Base-by-base conservation (phyloP, 2,329 filamentous ascomycete species). In the Monosporascus cannonballus region DNA sequence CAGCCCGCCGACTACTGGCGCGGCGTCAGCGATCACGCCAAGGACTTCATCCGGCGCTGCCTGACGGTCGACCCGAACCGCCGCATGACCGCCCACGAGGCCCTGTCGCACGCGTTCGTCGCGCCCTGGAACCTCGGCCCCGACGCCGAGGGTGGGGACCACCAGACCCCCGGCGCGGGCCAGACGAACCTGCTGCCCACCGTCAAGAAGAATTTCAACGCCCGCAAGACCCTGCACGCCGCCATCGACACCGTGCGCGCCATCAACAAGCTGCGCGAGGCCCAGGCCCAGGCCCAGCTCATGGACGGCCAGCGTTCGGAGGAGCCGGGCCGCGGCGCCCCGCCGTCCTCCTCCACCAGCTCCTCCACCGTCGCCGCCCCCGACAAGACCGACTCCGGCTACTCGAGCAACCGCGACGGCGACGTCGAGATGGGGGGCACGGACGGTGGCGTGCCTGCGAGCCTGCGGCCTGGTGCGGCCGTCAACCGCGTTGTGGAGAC, bases 1-100 rank as follows among this genome's bases (percentile, higher is more conserved):
- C 93, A 90, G 4, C 94, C 94, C 1, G 74, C 89, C 56, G 93
- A 96, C 69, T 97, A 97, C 78, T 99, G 94, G 94, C 88, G 92
- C 57, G 90, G 90, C 55, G 93, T 99, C 56, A 96, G 90, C 24
- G 79, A 86, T 50, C 81, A 84, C 48, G 89, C 93, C 42, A 89
- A 95, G 64, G 89, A 96, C 61, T 99, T 99, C 71, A 96, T 99
- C 73, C 85, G 86, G 61, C 81, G 85, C 58, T 99, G 94, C 68
- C 78, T 99, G 51, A 97, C 94, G 39, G 87, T 96, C 67, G 92
- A 97, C 67, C 89, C 92, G 2, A 81, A 81, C 54, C 81, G 85
- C 61, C 89, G 94, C 62, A 94, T 97, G 82, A 96, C 93, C 1
- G 88, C 93, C 8, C 91, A 97, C 71, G 89, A 86, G 65, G 84